Evolutionary conservation across 1,284 basidiomycete genomes (phyloP).

Genomic region (Anthracocystis walkeri): DNA sequence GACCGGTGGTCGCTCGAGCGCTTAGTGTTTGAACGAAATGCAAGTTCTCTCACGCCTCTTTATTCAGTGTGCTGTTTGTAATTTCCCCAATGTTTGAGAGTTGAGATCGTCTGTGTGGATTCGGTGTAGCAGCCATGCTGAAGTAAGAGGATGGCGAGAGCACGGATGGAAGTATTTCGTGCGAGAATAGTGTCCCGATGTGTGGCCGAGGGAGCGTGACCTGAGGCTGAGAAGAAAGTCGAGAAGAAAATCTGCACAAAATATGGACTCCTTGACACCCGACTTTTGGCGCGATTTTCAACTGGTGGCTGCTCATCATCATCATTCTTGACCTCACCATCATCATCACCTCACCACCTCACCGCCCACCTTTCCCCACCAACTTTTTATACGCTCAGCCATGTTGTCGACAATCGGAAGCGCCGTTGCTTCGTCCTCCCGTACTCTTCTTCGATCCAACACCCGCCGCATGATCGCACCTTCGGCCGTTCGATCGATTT

Average conservation of each 20-base stretch:
- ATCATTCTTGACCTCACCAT: constrained; percentile 2
- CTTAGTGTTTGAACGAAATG: constrained; percentile 22
- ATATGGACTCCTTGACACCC: constrained; percentile 5
- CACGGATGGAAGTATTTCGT: not conserved
- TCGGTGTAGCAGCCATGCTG: not conserved
- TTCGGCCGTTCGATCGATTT: constrained; percentile 16
- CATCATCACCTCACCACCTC: not conserved
- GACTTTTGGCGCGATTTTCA: constrained; percentile 1
- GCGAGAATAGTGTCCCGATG: not conserved
- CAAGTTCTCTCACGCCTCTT: constrained; percentile 19
- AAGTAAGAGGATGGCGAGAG: not conserved
- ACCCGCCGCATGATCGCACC: constrained; percentile 7
- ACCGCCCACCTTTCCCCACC: too few species aligned
- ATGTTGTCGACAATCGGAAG: constrained; percentile 28
- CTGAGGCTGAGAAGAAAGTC: constrained; percentile 9
- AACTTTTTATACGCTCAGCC: not conserved
- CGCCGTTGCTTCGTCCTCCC: constrained; percentile 37
- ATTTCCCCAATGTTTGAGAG: not conserved
- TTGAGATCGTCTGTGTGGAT: not conserved
- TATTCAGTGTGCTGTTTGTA: too few species aligned
- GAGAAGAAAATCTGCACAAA: constrained; percentile 13
- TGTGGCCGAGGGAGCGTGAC: constrained; percentile 1
- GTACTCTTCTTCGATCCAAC: constrained; percentile 10
- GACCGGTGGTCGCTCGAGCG: constrained; percentile 12
- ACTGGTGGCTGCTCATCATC: not conserved